Base-by-base conservation (phyloP, 768 basidiomycete genomes). In the Royoungia palumana region DNA sequence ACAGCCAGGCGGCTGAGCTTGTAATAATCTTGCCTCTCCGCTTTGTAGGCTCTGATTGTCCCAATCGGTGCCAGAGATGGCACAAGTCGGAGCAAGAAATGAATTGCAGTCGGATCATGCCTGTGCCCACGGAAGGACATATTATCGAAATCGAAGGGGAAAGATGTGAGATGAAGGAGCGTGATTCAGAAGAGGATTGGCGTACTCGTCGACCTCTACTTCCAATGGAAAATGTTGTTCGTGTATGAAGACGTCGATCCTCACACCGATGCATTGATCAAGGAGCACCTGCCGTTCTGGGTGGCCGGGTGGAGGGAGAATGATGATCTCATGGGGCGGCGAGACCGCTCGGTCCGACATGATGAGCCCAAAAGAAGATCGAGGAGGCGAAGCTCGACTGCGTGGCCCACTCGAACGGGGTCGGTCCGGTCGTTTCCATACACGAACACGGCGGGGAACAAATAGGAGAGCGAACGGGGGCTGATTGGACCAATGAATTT, bases 1-100 rank as follows among this genome's bases (percentile, higher is more conserved):
- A 93, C 77, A 16, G 79, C 85, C 9, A 89, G 77, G 3, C 87
- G 80, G 53, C 75, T 76, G 47, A 94, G 80, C 70, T 91, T 90
- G 71, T 86, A 86, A 64, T 80, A 80, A 30, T 64, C 61, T 25
- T 49, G 56, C 35, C 62, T 70, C 27, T 69, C 70, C 42, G 66
- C 61, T 48, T 68, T 70, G 57, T 65, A 62, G 41, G 67, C 70
- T 43, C 89, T 80, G 44, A 90, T 80, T 19, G 87, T 90, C 54
- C 87, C 91, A 50, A 87, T 74, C 9, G 86, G 85, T 47, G 67
- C 69, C 36, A 75, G 66, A 6, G 81, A 82, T 16, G 83, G 81
- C 28, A 74, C 67, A 19, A 88, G 73, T 49, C 87, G 79, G 50
- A 92, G 76, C 39, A 92, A 71, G 57, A 90, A 79, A 68, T 92